Conservation (phyloP, 163 green algal genomes). For the Coccomyxa subellipsoidea region DNA sequence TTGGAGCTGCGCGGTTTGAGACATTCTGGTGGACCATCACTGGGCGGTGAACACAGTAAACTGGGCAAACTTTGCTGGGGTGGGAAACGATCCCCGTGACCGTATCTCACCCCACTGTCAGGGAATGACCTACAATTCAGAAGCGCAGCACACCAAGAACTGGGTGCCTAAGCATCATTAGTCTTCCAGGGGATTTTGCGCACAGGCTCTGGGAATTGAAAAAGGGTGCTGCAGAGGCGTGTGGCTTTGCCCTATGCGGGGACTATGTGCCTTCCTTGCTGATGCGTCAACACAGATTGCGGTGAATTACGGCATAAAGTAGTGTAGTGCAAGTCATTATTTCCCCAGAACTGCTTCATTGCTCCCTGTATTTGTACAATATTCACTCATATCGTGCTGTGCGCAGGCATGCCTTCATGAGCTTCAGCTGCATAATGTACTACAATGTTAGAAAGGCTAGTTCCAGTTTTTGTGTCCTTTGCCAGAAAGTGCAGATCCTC, state of each 20-base stretch:
- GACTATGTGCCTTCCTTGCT: background rate
- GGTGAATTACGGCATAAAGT: background rate
- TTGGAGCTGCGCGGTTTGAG: slow-evolving; percentile 2
- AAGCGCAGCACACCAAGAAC: slow-evolving; percentile 20
- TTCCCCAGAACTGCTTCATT: too few relatives aligned
- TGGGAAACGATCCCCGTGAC: slow-evolving; percentile 39
- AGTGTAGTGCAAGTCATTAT: too few relatives aligned
- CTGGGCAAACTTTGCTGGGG: slow-evolving; percentile 22
- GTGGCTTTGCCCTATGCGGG: background rate
- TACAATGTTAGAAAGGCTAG: too few relatives aligned
- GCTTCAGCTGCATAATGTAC: too few relatives aligned
- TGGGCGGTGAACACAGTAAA: slow-evolving; percentile 1
- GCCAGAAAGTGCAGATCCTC: too few relatives aligned
- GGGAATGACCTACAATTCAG: slow-evolving; percentile 38
- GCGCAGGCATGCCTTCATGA: too few relatives aligned
- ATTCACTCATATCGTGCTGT: too few relatives aligned
- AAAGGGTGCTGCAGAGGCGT: background rate
- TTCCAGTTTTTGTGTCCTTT: too few relatives aligned
- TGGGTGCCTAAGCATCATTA: slow-evolving; percentile 40
- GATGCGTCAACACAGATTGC: background rate
- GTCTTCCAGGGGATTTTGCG: slow-evolving; percentile 21
- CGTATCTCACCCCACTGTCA: slow-evolving; percentile 46
- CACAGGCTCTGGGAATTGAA: slow-evolving; percentile 31
- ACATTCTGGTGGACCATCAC: slow-evolving; percentile 12
- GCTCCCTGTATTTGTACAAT: too few relatives aligned